Conservation (phyloP, 2,329 filamentous ascomycete species). For the Didymella pomorum region DNA sequence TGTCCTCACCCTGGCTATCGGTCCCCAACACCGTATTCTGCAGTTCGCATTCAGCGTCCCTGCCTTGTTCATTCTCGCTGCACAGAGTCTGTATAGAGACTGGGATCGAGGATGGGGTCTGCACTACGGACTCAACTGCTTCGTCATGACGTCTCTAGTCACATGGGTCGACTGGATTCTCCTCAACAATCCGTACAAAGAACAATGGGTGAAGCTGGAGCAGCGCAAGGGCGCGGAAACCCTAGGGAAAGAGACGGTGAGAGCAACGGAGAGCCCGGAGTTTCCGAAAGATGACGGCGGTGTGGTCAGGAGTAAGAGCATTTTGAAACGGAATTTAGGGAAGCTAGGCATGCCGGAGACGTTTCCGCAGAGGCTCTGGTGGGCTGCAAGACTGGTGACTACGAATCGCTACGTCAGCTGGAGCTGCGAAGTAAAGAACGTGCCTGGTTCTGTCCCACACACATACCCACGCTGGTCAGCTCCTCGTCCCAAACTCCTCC, state of each 20-base stretch:
- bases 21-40: conserved; percentile 15
- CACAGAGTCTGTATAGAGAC: conserved; percentile 29
- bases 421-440: conserved; percentile 41
- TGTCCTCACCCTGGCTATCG: conserved; percentile 27
- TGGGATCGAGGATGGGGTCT: conserved; percentile 24
- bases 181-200: conserved; percentile 33
- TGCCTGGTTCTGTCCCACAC: conserved; percentile 27
- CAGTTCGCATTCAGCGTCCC: conserved; percentile 28
- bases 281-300: neutral
- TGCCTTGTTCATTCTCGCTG: conserved; percentile 22
- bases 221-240: neutral
- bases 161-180: conserved; percentile 35
- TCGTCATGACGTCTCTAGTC: conserved; percentile 14
- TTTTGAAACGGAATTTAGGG: no score
- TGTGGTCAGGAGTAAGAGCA: neutral
- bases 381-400: conserved; percentile 25
- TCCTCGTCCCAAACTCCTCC: neutral
- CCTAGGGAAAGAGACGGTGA: neutral
- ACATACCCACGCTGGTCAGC: conserved; percentile 33
- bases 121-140: conserved; percentile 26
- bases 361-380: conserved; percentile 33
- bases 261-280: neutral
- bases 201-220: conserved; percentile 32
- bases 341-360: conserved; percentile 5
- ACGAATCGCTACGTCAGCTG: conserved; percentile 38